Evolutionary conservation across 106 monocot genomes (phyloP), one percentile per base, ranked within the genome.

Genomic region (Alisma plantagoaquatica): DNA sequence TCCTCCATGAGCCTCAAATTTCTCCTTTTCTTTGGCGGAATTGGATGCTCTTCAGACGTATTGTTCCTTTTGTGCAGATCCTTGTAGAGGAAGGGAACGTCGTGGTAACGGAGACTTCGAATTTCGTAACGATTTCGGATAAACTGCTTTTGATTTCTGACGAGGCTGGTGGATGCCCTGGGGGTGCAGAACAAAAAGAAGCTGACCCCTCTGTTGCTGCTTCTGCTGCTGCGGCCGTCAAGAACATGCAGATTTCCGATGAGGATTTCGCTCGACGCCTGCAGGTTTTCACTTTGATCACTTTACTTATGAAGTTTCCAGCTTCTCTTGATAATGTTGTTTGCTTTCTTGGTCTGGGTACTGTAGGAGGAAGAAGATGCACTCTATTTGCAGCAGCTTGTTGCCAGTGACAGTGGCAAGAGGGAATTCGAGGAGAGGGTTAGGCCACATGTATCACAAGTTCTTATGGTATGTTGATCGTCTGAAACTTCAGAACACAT

Each of bases 311-410:
- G n/a, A n/a, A n/a, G n/a, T n/a, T n/a, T n/a, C n/a, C n/a, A n/a
- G n/a, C n/a, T n/a, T n/a, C n/a, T n/a, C n/a, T n/a, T n/a, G n/a
- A n/a, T n/a, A n/a, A n/a, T 31, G 0, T 43, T 18, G 28, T 22
- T 4, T 11, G 22, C 41, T 56, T 7, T 10, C 7, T 56, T 35
- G n/a, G 12, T 11, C 27, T 43, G 7, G 23, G 15, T 23, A 27
- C 5, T 43, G 41, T 21, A 91, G 90, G 90, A 80, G 3, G 90
- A 91, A 60, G 90, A 91, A 66, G 90, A 91, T 61, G 84, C 80
- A 23, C 57, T 91, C 16, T 53, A 84, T 27, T 67, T 80, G 49
- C 84, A 84, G 65, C 73, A 67, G 25, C 81, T 60, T 51, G 53
- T 22, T 4, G 65, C 56, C 9, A 32, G 41, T 15, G 69, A 60